These are phyloP conservation scores for Pleurozium schreberi DNA, from an alignment of 225 moss, liverwort and hornwort species.

Conservation along the genomic window DNA sequence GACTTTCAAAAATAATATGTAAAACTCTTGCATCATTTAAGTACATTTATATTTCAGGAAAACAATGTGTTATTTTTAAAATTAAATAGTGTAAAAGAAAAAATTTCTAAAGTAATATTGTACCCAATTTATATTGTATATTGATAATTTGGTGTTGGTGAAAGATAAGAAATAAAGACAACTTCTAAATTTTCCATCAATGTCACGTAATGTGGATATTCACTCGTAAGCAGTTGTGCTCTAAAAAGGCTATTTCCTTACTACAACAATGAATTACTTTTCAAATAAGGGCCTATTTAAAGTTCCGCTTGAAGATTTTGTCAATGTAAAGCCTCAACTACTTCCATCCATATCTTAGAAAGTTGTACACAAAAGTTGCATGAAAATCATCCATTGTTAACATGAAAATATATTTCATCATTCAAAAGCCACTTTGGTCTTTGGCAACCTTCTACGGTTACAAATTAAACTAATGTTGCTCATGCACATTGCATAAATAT, in stretches of 20 bases:
- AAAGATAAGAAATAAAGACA: no score
- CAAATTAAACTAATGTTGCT: background rate
- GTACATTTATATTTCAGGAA: background rate
- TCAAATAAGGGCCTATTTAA: no score
- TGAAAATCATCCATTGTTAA: background rate
- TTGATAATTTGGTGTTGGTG: no score
- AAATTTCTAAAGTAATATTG: background rate
- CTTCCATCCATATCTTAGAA: background rate
- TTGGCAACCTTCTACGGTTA: background rate
- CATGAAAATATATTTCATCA: background rate
- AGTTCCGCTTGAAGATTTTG: no score
- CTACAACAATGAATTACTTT: no score
- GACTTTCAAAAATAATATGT: no score
- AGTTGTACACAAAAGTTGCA: accelerated
- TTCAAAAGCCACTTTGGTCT: background rate
- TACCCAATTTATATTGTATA: no score
- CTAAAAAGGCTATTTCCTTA: no score
- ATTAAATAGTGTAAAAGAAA: background rate
- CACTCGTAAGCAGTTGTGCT: no score
- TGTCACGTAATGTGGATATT: no score
- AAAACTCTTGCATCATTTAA: background rate
- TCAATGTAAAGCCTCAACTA: accelerated
- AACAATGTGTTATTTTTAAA: background rate
- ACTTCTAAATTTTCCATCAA: no score
- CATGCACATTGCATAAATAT: no score